Conservation (phyloP, 176 grass and related monocot genomes). For the Otatea glauca region DNA sequence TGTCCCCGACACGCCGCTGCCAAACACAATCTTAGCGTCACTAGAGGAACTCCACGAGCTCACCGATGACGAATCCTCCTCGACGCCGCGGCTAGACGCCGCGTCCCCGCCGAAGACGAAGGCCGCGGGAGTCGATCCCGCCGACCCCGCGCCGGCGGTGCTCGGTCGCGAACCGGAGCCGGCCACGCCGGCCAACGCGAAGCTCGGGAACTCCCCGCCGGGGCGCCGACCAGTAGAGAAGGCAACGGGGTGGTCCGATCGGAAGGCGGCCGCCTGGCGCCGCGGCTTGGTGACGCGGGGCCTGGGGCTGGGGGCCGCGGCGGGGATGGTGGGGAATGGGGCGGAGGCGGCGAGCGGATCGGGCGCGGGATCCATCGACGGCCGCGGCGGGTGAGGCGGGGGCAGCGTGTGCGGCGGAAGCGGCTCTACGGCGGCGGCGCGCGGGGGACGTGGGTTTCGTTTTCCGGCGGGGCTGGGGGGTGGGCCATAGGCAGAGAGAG, state of each 20-base stretch:
- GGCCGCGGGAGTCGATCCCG: slow-evolving; percentile 22
- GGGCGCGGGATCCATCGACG: slow-evolving; percentile 45
- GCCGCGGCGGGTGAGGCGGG: no score
- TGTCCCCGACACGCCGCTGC: slow-evolving; percentile 26
- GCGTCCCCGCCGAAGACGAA: slow-evolving; percentile 21
- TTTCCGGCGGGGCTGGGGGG: slow-evolving; percentile 5
- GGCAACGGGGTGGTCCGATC: slow-evolving; percentile 45
- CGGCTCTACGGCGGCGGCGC: slow-evolving; percentile 37
- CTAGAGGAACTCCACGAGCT: slow-evolving; percentile 35
- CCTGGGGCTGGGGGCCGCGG: slow-evolving; percentile 21
- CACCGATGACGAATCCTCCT: slow-evolving; percentile 7
- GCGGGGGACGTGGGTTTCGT: slow-evolving; percentile 38
- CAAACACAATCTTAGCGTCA: slow-evolving; percentile 42
- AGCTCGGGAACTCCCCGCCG: slow-evolving; percentile 25
- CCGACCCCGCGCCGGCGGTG: not conserved
- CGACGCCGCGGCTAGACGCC: not conserved
- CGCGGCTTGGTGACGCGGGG: slow-evolving; percentile 37
- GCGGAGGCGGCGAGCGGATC: slow-evolving; percentile 44
- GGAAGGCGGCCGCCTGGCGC: slow-evolving; percentile 46
- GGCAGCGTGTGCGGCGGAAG: not conserved
- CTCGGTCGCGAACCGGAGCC: not conserved
- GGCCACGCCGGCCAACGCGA: not conserved
- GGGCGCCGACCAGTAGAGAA: slow-evolving; percentile 15
- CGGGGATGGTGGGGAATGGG: slow-evolving; percentile 61
- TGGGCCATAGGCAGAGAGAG: no score